phyloP scores from a whole-genome alignment of 108 stramenopile genomes.

The Discostella stelligeroides region DNA sequence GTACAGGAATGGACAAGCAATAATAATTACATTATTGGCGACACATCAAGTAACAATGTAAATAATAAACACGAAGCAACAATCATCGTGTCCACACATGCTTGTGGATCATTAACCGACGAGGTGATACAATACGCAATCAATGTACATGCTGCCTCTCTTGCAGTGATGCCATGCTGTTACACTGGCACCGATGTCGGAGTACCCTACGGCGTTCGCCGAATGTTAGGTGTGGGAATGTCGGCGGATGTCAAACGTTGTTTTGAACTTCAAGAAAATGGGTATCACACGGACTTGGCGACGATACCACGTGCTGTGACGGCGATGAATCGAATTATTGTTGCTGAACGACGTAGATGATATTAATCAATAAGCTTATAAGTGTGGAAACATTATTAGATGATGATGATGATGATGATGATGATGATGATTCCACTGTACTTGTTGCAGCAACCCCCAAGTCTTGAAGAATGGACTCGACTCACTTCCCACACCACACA shows the following conservation, averaged over 20 bases:
- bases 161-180: slow-evolving; percentile 66
- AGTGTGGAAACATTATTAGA: no score
- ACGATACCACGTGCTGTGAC: slow-evolving; percentile 54
- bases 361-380: no score
- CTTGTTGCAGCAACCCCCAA: no score
- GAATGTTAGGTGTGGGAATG: slow-evolving; percentile 48
- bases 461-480: no score
- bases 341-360: slow-evolving; percentile 50
- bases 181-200: slow-evolving; percentile 61
- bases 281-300: slow-evolving; percentile 59
- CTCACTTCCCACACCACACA: no score
- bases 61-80: slow-evolving; percentile 4
- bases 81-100: slow-evolving; percentile 54
- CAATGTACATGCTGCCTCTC: slow-evolving; percentile 19
- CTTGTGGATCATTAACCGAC: slow-evolving; percentile 56
- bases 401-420: no score
- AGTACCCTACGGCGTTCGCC: slow-evolving; percentile 48
- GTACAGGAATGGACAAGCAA: background rate
- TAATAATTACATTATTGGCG: background rate
- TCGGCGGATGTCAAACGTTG: slow-evolving; percentile 50
- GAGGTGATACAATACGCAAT: slow-evolving; percentile 33
- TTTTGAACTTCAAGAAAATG: slow-evolving; percentile 35
- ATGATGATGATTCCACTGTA: no score
- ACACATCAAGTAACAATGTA: background rate
- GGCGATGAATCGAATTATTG: slow-evolving; percentile 62